Percentiles rank a stretch among this genome's conserved stretches.
Evolutionary conservation across 75 land plant species (phyloP).

Genomic region (Chamaecyparis obtusa): DNA sequence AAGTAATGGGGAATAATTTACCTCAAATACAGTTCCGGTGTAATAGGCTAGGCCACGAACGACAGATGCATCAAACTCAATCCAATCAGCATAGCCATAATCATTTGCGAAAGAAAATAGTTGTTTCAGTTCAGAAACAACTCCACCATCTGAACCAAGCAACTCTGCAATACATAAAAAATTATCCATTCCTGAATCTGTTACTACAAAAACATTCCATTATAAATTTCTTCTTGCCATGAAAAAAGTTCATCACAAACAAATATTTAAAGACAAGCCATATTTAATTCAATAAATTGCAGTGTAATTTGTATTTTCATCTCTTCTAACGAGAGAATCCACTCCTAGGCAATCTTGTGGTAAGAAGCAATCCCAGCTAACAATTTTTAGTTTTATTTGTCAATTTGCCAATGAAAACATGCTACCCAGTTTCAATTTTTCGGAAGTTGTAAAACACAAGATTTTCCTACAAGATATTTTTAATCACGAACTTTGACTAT

Average conservation of each 20-base stretch:
- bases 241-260: not conserved
- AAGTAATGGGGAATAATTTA: constrained; percentile 12
- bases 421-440: not conserved
- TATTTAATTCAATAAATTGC: not conserved
- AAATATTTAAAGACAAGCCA: not conserved
- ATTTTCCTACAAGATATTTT: not conserved
- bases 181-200: not conserved
- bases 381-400: not conserved
- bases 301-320: not conserved
- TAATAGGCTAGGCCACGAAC: constrained; percentile 98
- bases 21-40: constrained; percentile 98
- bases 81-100: constrained; percentile 89
- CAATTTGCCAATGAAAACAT: not conserved
- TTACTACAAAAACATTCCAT: not conserved
- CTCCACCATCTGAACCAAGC: constrained; percentile 76
- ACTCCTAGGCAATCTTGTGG: not conserved
- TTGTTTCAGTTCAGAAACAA: constrained; percentile 73
- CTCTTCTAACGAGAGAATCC: not conserved
- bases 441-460: not conserved
- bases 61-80: constrained; percentile 86
- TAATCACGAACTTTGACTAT: not conserved
- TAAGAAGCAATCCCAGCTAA: not conserved
- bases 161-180: constrained; percentile 38
- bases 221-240: not conserved
- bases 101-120: constrained; percentile 80